Conservation (phyloP, 148 eudicot genomes). For the Spergularia marina region DNA sequence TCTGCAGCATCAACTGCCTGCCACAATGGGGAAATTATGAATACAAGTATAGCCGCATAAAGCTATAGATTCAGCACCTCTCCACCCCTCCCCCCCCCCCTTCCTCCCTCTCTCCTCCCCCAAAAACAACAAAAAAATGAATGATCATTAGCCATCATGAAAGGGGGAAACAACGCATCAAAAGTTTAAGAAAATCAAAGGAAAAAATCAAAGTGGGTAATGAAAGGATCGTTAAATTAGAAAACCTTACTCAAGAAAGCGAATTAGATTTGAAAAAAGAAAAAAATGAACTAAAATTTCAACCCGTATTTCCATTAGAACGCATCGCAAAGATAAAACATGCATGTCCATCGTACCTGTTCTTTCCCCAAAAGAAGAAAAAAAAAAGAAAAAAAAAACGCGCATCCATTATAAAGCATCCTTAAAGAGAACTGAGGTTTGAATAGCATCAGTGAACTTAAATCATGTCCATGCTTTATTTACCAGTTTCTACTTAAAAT, state of each 20-base stretch:
- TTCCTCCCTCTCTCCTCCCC: not conserved
- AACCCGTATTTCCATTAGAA: not conserved
- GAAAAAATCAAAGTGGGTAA: no score
- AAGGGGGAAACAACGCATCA: no score
- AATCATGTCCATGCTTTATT: no score
- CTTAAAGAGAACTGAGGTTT: not conserved
- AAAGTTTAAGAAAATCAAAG: no score
- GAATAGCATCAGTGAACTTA: no score
- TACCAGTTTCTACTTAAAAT: no score
- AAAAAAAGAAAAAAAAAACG: not conserved
- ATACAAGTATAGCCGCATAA: not conserved
- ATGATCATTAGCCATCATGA: no score
- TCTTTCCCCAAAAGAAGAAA: no score
- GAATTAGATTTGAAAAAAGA: not conserved
- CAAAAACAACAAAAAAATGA: not conserved
- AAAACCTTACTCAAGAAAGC: no score
- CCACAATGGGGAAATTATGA: constrained; percentile 15
- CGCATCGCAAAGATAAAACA: not conserved
- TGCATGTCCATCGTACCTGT: no score
- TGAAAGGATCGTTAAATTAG: no score
- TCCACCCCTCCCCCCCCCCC: not conserved
- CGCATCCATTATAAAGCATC: not conserved
- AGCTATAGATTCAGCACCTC: constrained; percentile 1
- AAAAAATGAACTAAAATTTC: not conserved
- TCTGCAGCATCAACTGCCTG: constrained; percentile 98